A percentile compares a stretch with the other conserved stretches of the same genome.
Conservation (phyloP, 1,284 basidiomycete species). For the Cutaneotrichosporon sp. region DNA sequence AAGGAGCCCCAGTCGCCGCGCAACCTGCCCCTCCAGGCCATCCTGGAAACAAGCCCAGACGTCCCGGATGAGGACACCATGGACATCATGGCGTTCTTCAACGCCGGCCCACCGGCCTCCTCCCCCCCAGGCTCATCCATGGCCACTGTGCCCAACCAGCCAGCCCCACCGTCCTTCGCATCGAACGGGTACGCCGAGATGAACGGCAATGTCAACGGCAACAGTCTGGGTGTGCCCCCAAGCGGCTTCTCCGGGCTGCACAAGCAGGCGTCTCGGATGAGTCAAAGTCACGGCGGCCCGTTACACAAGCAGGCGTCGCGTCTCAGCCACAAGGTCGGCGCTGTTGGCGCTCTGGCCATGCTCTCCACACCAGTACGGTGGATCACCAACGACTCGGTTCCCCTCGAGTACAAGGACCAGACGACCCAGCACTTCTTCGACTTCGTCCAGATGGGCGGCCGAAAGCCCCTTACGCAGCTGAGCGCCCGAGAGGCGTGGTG, state of each 20-base stretch:
- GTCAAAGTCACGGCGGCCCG: constrained; percentile 3
- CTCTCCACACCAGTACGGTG: constrained; percentile 17
- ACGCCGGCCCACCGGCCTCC: constrained; percentile 28
- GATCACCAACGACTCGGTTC: constrained; percentile 17
- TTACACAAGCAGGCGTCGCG: constrained; percentile 7
- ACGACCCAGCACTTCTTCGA: constrained; percentile 48
- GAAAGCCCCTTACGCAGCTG: constrained; percentile 46
- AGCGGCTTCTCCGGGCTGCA: background rate
- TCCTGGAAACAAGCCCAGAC: constrained; percentile 23
- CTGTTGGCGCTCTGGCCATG: constrained; percentile 7
- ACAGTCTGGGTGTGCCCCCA: background rate
- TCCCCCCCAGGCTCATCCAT: background rate
- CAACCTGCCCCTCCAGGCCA: constrained; percentile 26
- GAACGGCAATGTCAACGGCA: constrained; percentile 1
- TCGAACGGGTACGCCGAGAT: background rate
- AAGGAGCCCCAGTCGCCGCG: constrained; percentile 15
- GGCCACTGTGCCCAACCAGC: background rate
- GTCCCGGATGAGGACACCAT: constrained; percentile 30
- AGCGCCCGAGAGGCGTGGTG: constrained; percentile 44
- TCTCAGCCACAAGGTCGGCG: constrained; percentile 5
- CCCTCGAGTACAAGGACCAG: constrained; percentile 27
- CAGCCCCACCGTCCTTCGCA: background rate
- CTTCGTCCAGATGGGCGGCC: constrained; percentile 48
- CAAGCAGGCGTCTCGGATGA: constrained; percentile 3
- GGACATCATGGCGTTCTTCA: constrained; percentile 45